These are phyloP conservation scores for Alternaria solani DNA, from an alignment of 2,329 filamentous ascomycete genomes.

Conservation along the genomic window DNA sequence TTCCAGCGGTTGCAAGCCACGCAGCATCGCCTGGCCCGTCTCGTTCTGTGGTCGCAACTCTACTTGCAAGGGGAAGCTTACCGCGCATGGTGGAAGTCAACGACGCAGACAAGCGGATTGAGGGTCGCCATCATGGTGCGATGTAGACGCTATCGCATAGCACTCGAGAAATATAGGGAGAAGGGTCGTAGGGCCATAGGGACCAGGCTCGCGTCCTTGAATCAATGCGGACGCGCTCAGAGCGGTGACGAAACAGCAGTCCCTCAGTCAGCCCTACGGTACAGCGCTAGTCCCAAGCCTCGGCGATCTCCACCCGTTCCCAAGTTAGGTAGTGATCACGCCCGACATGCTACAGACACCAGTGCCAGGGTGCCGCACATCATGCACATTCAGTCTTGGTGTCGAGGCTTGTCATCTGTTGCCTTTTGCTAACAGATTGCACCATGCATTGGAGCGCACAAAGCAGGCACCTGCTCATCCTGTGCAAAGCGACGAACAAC, in stretches of 20 bases:
- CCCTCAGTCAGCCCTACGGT: constrained; percentile 31
- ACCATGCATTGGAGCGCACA: neutral
- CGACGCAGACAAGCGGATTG: constrained; percentile 56
- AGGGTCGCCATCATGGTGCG: constrained; percentile 52
- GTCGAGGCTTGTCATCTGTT: neutral
- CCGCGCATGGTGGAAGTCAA: constrained; percentile 63
- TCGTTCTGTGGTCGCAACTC: neutral
- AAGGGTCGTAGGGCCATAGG: constrained; percentile 10
- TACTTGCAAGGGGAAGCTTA: constrained; percentile 27
- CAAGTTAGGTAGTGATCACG: neutral
- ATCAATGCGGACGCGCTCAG: constrained; percentile 27
- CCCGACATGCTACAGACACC: neutral
- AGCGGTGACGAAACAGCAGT: constrained; percentile 32
- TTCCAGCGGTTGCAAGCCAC: too few relatives aligned
- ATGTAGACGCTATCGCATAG: constrained; percentile 11
- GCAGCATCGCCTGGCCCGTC: neutral
- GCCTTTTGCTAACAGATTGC: neutral
- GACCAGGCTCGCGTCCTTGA: constrained; percentile 27
- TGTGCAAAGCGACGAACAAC: constrained; percentile 11
- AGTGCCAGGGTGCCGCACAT: neutral
- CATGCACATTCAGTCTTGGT: neutral
- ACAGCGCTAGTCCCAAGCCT: constrained; percentile 21
- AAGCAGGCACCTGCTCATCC: neutral
- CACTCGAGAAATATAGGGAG: neutral
- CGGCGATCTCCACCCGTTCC: constrained; percentile 11